Base-by-base conservation (phyloP, 106 monocot genomes). In the Hemerocallis citrina region DNA sequence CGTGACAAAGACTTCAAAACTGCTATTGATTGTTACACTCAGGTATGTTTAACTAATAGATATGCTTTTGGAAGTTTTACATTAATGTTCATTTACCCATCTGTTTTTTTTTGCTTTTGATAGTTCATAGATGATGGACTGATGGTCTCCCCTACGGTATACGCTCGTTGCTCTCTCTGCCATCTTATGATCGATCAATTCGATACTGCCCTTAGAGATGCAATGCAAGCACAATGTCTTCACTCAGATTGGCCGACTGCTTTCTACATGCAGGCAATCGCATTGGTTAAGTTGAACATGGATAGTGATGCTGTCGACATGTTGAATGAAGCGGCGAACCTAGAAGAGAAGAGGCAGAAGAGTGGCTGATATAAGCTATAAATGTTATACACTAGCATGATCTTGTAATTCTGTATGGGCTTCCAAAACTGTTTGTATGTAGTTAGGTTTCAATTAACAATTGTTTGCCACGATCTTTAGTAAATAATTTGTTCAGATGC, bases 1-100 rank as follows among this genome's bases (percentile, higher is more conserved):
- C 88, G 93, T 30, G 88, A 85, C 44, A 93, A 93, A 74, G 85
- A 93, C 63, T 88, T 93, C 54, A 85, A 77, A 52, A 69, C 72
- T 34, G 85, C 93, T 15, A 93, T 85, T 41, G 88, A 93, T 4
- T 93, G 85, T 66, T 93, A 93, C 39, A 41, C 85, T 40, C 81
- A 93, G 93, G 93, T 92, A 75, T 38, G 11, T 38, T 38, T 11
- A 38, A 38, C 37, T 38, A 5, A 11, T 11, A 6, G 37, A 5
- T 38, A 49, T 49, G 22, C 13, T 15, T 10, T 48, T 48, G 4
- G 16, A 0, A n/a, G 6, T 48, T 48, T 48, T 48, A 16, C 3
- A 4, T 20, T 47, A 16, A 14, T 6, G 4, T 6, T 49, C 49
- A 38, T 38, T 38, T 11, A 38, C 11, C 37, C 5, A 6, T 6